These are phyloP conservation scores for Crithidia acanthocephali DNA, from an alignment of 208 protist genomes.

Conservation along the genomic window DNA sequence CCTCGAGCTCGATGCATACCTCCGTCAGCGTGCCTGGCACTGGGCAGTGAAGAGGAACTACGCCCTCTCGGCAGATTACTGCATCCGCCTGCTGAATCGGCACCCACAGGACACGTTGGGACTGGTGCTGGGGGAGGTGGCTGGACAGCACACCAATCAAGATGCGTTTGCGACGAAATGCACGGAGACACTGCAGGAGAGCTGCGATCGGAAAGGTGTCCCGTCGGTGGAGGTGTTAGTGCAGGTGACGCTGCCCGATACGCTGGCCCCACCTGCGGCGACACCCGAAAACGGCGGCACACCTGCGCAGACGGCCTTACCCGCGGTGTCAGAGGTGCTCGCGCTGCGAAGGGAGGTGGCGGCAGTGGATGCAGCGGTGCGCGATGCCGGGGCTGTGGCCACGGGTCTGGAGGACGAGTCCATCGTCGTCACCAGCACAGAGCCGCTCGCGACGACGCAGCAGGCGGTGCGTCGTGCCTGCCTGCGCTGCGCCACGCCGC, in stretches of 20 bases:
- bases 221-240: conserved; percentile 22
- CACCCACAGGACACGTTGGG: conserved; percentile 56
- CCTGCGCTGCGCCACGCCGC: conserved; percentile 26
- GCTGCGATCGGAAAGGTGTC: conserved; percentile 48
- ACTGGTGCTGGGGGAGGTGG: conserved; percentile 69
- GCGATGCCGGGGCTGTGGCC: neutral
- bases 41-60: conserved; percentile 61
- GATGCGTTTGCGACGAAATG: conserved; percentile 62
- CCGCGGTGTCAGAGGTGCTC: conserved; percentile 24
- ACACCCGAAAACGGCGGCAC: neutral
- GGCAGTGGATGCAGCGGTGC: neutral
- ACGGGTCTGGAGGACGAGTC: conserved; percentile 27
- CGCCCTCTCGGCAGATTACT: conserved; percentile 83
- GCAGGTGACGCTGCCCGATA: neutral
- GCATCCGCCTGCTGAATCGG: conserved; percentile 77
- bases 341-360: conserved; percentile 16
- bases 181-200: conserved; percentile 42
- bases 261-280: neutral
- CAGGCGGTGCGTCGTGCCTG: conserved; percentile 24
- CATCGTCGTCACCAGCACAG: conserved; percentile 20
- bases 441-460: conserved; percentile 4
- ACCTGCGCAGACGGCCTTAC: neutral
- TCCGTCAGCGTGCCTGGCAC: conserved; percentile 71
- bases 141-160: conserved; percentile 53
- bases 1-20: conserved; percentile 60